Conservation (phyloP, 495 filamentous ascomycete species). For the Neurospora sp. region DNA sequence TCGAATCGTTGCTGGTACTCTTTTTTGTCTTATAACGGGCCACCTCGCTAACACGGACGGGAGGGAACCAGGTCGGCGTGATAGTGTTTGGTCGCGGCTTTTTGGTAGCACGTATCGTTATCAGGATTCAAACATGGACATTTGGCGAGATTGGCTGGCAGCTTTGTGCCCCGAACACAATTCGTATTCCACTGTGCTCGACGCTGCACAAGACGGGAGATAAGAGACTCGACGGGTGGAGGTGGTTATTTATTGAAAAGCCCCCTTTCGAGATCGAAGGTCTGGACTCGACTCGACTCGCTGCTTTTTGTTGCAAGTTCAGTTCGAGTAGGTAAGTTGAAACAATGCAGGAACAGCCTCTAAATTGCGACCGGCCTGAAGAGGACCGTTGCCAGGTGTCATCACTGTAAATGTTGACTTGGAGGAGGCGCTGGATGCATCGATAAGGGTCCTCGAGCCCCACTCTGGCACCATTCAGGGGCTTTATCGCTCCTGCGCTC, state of each 20-base stretch:
- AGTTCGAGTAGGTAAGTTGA: background rate
- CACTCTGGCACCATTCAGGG: background rate
- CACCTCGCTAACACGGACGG: background rate
- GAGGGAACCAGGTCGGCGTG: background rate
- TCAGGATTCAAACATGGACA: constrained; percentile 1
- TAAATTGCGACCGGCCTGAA: background rate
- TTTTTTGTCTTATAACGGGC: background rate
- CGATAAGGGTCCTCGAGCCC: background rate
- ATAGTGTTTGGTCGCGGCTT: background rate
- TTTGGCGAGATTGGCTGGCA: constrained; percentile 4
- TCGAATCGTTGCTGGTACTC: background rate
- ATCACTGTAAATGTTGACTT: background rate
- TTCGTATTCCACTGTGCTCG: background rate
- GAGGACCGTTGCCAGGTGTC: background rate
- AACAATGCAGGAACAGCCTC: background rate
- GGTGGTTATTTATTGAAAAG: background rate
- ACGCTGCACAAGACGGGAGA: background rate
- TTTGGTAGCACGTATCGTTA: background rate
- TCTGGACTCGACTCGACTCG: background rate
- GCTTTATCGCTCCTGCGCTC: background rate
- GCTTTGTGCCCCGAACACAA: constrained; percentile 2
- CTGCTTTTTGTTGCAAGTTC: background rate
- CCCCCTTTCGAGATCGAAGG: background rate
- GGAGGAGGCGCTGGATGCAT: background rate
- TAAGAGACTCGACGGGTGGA: background rate